Evolutionary conservation across 345 rosid genomes (phyloP).

Genomic region (Populus davidiana): DNA sequence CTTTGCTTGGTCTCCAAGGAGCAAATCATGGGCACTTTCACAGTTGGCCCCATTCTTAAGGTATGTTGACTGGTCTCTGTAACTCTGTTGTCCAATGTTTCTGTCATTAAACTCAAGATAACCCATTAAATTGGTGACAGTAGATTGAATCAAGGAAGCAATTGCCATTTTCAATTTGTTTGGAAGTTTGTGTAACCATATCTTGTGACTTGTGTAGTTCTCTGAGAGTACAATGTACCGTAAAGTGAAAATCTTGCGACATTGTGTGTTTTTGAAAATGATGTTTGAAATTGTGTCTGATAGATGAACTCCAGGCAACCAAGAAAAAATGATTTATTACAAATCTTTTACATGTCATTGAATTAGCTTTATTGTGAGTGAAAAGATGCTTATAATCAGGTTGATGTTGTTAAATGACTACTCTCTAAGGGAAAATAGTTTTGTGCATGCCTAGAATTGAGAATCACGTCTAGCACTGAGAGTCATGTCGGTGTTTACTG

Average conservation of each 20-base stretch:
- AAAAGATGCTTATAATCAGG: too few relatives aligned
- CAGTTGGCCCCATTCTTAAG: constrained; percentile 54
- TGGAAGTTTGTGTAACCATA: neutral
- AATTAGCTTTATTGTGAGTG: too few relatives aligned
- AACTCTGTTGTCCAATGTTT: neutral
- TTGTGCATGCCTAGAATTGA: too few relatives aligned
- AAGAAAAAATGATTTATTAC: too few relatives aligned
- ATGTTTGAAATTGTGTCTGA: too few relatives aligned
- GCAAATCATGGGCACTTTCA: constrained; percentile 71
- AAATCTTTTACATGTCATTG: too few relatives aligned
- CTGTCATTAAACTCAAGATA: neutral
- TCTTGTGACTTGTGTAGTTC: neutral
- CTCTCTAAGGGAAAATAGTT: too few relatives aligned
- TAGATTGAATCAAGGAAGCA: neutral
- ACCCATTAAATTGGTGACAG: neutral
- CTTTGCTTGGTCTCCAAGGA: constrained; percentile 79
- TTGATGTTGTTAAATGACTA: too few relatives aligned
- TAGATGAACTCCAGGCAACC: too few relatives aligned
- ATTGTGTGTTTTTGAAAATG: too few relatives aligned
- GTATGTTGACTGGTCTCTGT: constrained; percentile 31
- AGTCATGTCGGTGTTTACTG: too few relatives aligned
- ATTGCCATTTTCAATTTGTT: neutral
- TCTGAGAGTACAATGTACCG: neutral
- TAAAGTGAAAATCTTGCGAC: neutral
- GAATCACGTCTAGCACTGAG: too few relatives aligned